Conservation (phyloP, 2,329 filamentous ascomycete genomes). For the Sphaerulina vaccinii region DNA sequence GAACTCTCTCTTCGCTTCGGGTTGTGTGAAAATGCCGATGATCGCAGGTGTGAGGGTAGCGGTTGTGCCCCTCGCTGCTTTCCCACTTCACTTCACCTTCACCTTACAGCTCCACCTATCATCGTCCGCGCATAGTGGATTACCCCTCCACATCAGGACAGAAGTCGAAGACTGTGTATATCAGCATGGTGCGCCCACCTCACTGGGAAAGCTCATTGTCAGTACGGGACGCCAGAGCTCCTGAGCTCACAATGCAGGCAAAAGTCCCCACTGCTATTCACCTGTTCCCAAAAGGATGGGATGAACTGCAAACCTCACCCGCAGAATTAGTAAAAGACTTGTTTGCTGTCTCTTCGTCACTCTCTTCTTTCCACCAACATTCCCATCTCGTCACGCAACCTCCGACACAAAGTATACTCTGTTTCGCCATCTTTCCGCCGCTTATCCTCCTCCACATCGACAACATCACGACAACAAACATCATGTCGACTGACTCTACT, state of each 20-base stretch:
- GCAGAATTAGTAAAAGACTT: background rate
- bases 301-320: conserved; percentile 6
- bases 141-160: too few species aligned
- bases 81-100: too few species aligned
- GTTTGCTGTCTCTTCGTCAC: background rate
- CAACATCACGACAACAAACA: background rate
- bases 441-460: background rate
- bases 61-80: too few species aligned
- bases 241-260: conserved; percentile 4
- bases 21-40: too few species aligned
- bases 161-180: background rate
- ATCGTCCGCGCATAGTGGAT: too few species aligned
- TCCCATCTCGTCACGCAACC: background rate
- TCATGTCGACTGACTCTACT: background rate
- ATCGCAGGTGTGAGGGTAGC: too few species aligned
- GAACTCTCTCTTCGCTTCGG: too few species aligned
- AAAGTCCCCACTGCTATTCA: background rate
- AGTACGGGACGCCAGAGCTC: background rate
- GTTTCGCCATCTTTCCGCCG: background rate
- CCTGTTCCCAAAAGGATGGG: conserved; percentile 4
- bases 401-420: background rate
- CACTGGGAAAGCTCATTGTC: background rate
- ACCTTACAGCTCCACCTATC: too few species aligned
- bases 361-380: background rate
- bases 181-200: background rate